A percentile compares a stretch with the other conserved stretches of the same genome.
Evolutionary conservation across 208 protist species (phyloP).

Genomic region (Zelonia costaricensis): DNA sequence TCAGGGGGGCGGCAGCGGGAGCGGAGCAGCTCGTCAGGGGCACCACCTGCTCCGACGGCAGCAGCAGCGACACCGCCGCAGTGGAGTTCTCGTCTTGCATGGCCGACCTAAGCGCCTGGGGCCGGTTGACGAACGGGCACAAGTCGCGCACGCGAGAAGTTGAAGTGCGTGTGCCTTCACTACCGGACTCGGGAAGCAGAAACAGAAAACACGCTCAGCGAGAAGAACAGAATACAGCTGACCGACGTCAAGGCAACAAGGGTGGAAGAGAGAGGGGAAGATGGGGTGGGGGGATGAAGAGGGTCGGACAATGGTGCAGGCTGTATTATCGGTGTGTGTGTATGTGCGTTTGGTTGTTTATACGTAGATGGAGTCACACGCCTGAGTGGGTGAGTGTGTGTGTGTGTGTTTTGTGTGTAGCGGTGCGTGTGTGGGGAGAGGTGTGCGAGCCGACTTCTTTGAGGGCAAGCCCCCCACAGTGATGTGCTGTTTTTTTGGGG

Average conservation of each 20-base stretch:
- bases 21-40: neutral
- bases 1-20: too few species aligned
- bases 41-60: conserved; percentile 2
- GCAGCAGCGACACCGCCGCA: conserved; percentile 12
- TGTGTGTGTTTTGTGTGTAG: neutral
- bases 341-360: neutral
- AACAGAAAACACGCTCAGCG: neutral
- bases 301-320: too few species aligned
- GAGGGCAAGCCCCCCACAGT: neutral
- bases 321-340: neutral
- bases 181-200: too few species aligned
- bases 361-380: too few species aligned
- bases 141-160: too few species aligned
- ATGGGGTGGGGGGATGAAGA: neutral
- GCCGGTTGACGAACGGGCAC: too few species aligned
- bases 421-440: neutral
- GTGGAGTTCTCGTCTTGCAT: conserved; percentile 27
- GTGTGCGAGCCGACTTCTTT: neutral
- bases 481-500: too few species aligned
- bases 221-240: neutral
- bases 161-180: too few species aligned
- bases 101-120: neutral
- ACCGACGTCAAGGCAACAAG: too few species aligned
- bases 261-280: neutral
- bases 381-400: neutral